Evolutionary conservation across 331 rosid species (phyloP).

Genomic region (Pyrus hybrid): DNA sequence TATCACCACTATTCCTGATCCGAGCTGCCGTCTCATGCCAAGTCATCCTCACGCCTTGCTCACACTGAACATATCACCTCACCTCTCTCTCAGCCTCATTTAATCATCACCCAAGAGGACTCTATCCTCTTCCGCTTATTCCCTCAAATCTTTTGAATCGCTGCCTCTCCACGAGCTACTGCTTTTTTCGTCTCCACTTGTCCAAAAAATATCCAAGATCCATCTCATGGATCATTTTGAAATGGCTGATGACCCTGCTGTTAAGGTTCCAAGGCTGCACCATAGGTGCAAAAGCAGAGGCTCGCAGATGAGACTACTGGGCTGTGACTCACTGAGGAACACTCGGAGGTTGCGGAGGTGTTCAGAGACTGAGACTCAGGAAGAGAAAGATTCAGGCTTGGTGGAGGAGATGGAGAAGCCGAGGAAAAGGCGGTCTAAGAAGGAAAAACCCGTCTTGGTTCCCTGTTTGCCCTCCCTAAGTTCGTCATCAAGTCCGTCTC

Average conservation of each 20-base stretch:
- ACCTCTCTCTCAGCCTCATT: constrained; percentile 18
- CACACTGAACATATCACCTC: constrained; percentile 19
- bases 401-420: constrained; percentile 55
- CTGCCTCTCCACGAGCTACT: constrained; percentile 16
- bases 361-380: constrained; percentile 9
- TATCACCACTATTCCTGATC: constrained; percentile 12
- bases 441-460: constrained; percentile 48
- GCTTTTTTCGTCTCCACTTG: not conserved
- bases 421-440: constrained; percentile 43
- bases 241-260: not conserved
- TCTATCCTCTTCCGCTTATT: not conserved
- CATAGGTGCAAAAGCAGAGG: constrained; percentile 39
- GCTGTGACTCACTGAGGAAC: constrained; percentile 62
- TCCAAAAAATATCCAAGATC: not conserved
- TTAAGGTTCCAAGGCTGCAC: not conserved
- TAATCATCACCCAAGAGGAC: not conserved
- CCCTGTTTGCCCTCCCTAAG: constrained; percentile 36
- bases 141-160: constrained; percentile 16
- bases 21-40: constrained; percentile 15
- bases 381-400: constrained; percentile 35
- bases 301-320: constrained; percentile 19
- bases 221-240: not conserved
- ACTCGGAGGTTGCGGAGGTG: constrained; percentile 39
- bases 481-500: constrained; percentile 39
- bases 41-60: constrained; percentile 22